phyloP scores from a whole-genome alignment of 129 eudicot species.

The Rutidosis leptorrhynchoides region DNA sequence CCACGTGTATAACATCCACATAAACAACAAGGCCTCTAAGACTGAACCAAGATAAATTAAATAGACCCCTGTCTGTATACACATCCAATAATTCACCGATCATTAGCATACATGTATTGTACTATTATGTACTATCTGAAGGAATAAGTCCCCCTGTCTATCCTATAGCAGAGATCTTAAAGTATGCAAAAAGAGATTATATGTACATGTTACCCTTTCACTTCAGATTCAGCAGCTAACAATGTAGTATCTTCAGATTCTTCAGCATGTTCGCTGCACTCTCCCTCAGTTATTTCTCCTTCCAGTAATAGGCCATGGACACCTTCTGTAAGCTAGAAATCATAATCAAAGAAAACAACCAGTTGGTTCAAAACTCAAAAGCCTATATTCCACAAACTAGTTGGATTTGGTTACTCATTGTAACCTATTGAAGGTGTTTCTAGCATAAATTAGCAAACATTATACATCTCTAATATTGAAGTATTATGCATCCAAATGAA shows the following conservation, averaged over 20 bases:
- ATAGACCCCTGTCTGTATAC: too few relatives aligned
- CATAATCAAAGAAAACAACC: slow-evolving; percentile 12
- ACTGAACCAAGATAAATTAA: too few relatives aligned
- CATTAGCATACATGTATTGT: slow-evolving; percentile 4
- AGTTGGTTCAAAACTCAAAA: slow-evolving; percentile 23
- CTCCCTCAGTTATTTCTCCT: slow-evolving; percentile 35
- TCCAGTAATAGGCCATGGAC: slow-evolving; percentile 28
- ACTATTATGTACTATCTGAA: background rate
- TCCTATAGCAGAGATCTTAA: slow-evolving; percentile 1
- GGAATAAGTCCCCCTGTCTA: background rate
- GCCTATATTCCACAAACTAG: background rate
- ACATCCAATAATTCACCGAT: too few relatives aligned
- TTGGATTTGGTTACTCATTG: background rate
- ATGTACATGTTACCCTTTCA: slow-evolving; percentile 38
- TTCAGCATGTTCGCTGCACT: slow-evolving; percentile 34
- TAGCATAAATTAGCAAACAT: slow-evolving; percentile 9
- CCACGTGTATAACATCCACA: too few relatives aligned
- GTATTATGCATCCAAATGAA: slow-evolving; percentile 10
- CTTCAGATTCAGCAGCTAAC: slow-evolving; percentile 28
- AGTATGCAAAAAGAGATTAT: slow-evolving; percentile 16
- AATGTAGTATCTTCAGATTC: slow-evolving; percentile 29
- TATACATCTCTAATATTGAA: slow-evolving; percentile 16
- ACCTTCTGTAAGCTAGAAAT: slow-evolving; percentile 36
- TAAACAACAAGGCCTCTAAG: too few relatives aligned
- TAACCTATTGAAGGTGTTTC: background rate